Conservation (phyloP, 176 grass and related monocot genomes). For the Eragrostis nindensis region DNA sequence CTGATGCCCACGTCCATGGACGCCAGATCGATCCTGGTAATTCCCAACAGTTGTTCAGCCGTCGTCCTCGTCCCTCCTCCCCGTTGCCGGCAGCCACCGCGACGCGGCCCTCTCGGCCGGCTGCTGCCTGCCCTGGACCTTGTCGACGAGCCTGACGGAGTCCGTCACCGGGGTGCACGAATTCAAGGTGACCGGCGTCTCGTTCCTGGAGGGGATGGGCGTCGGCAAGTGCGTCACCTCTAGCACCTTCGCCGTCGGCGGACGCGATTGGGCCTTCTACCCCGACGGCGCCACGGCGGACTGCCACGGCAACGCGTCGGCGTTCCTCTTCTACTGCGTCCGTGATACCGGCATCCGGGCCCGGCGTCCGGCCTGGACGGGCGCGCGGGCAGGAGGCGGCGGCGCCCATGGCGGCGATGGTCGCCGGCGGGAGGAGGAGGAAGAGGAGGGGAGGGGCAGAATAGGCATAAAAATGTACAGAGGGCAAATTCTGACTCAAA, state of each 20-base stretch:
- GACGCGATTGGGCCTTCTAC: constrained; percentile 51
- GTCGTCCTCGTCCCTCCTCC: neutral
- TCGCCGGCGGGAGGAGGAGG: too few species aligned
- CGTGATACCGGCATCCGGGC: constrained; percentile 17
- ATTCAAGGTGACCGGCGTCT: constrained; percentile 44
- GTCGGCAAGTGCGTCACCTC: constrained; percentile 45
- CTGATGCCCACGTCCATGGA: neutral
- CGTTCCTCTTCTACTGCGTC: constrained; percentile 45
- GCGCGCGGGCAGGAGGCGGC: too few species aligned
- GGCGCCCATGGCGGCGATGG: too few species aligned
- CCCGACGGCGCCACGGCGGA: constrained; percentile 33
- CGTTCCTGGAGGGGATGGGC: constrained; percentile 46
- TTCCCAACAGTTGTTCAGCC: neutral
- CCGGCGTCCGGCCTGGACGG: too few species aligned
- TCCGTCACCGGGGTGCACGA: constrained; percentile 44
- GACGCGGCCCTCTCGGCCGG: neutral
- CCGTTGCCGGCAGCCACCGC: neutral
- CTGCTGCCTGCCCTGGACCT: constrained; percentile 14
- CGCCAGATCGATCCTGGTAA: neutral
- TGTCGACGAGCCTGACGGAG: constrained; percentile 46
- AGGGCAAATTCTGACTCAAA: too few species aligned
- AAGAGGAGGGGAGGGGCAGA: too few species aligned
- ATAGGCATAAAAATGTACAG: too few species aligned
- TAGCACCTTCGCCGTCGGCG: constrained; percentile 48
- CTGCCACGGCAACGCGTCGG: constrained; percentile 34